phyloP scores from a whole-genome alignment of 495 filamentous ascomycete genomes.

The Aspergillus kassunensis region DNA sequence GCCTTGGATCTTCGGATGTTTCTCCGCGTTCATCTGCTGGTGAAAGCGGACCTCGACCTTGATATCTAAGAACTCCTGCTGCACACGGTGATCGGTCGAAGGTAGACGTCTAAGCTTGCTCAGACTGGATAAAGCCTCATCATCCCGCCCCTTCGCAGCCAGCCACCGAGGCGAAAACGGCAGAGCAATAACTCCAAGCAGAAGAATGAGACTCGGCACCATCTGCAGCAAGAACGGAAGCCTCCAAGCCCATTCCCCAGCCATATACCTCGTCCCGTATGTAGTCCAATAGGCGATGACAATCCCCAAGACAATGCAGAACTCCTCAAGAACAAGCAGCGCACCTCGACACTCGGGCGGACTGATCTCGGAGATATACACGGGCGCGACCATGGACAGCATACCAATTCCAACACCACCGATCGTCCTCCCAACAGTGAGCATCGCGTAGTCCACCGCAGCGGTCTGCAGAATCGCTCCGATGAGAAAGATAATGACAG shows the following conservation, averaged over 20 bases:
- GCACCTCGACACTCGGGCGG: conserved; percentile 53
- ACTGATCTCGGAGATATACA: conserved; percentile 56
- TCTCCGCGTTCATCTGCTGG: conserved; percentile 40
- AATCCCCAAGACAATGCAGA: conserved; percentile 53
- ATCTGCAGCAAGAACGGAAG: conserved; percentile 50
- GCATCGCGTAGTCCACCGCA: conserved; percentile 52
- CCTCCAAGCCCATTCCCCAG: conserved; percentile 48
- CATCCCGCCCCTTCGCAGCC: conserved; percentile 43
- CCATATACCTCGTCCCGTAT: conserved; percentile 51
- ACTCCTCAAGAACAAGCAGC: conserved; percentile 52
- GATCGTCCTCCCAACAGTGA: conserved; percentile 55
- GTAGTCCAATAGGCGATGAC: conserved; percentile 56
- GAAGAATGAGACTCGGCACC: conserved; percentile 44
- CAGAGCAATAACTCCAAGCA: conserved; percentile 41
- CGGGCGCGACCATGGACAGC: conserved; percentile 49
- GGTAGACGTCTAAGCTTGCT: conserved; percentile 42
- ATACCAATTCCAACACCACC: conserved; percentile 60
- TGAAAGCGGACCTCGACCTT: conserved; percentile 49
- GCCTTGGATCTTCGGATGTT: conserved; percentile 43
- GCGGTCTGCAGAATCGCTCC: conserved; percentile 55
- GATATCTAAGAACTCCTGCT: conserved; percentile 50
- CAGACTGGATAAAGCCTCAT: conserved; percentile 46
- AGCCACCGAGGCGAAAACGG: conserved; percentile 55
- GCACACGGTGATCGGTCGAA: conserved; percentile 37
- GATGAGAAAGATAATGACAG: conserved; percentile 51